Conservation (phyloP, 192 early-diverging fungal species). For the Pecoramyces ruminantium region DNA sequence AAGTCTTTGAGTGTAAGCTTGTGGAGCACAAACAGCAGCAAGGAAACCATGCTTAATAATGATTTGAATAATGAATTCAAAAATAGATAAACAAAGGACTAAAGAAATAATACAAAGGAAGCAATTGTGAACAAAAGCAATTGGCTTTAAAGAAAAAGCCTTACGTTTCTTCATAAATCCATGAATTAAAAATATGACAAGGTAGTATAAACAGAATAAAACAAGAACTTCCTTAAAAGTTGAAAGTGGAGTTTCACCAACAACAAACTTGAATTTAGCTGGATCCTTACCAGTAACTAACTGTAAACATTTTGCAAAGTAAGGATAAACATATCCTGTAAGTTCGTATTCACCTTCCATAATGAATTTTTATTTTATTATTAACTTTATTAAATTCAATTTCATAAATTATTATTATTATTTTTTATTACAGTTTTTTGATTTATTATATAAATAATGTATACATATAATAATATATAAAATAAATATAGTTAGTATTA, state of each 20-base stretch:
- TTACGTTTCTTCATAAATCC: conserved; percentile 46
- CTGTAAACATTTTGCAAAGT: not conserved
- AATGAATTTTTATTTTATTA: not conserved
- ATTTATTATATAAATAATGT: too few relatives aligned
- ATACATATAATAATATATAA: too few relatives aligned
- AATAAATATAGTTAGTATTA: too few relatives aligned
- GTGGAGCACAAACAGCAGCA: conserved; percentile 43
- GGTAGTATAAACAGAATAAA: conserved; percentile 35
- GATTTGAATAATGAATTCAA: conserved; percentile 61
- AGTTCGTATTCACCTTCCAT: not conserved
- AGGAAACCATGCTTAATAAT: conserved; percentile 47
- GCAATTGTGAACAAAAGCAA: conserved; percentile 71
- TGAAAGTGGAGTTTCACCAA: conserved; percentile 17
- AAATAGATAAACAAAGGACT: conserved; percentile 47
- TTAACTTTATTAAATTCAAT: not conserved
- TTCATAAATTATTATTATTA: not conserved
- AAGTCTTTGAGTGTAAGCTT: conserved; percentile 60
- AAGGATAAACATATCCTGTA: not conserved
- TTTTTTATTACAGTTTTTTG: not conserved
- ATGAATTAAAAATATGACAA: conserved; percentile 63
- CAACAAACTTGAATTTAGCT: conserved; percentile 26
- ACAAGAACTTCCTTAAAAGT: conserved; percentile 23
- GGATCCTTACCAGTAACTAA: not conserved
- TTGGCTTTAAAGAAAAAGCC: conserved; percentile 46
- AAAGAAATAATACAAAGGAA: conserved; percentile 51